A percentile compares a stretch with the other conserved stretches of the same genome.
phyloP scores from a whole-genome alignment of 2,329 filamentous ascomycete species.

The Claviceps fusiformis region DNA sequence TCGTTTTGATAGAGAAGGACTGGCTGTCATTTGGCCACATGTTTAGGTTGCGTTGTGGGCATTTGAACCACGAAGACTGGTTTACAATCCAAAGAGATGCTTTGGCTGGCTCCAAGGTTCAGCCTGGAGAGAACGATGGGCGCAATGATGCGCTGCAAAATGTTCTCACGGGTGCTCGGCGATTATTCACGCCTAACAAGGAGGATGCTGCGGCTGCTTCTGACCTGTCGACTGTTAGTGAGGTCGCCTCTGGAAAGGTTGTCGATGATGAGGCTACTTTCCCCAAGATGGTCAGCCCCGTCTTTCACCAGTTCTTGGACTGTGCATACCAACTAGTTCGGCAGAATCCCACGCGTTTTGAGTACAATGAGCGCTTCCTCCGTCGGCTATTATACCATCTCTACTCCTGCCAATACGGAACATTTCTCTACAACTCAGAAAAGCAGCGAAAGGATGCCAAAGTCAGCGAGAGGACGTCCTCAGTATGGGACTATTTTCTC shows the following conservation, averaged over 20 bases:
- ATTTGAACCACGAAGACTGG: conserved; percentile 84
- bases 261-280: conserved; percentile 55
- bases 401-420: conserved; percentile 93
- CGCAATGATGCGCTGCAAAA: conserved; percentile 70
- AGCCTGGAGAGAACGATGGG: conserved; percentile 47
- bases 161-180: conserved; percentile 73
- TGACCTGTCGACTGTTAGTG: conserved; percentile 42
- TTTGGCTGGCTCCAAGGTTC: conserved; percentile 49
- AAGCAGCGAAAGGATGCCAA: conserved; percentile 65
- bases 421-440: conserved; percentile 90
- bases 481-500: conserved; percentile 94
- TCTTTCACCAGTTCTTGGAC: conserved; percentile 96
- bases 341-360: conserved; percentile 79
- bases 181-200: conserved; percentile 67
- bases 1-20: conserved; percentile 89
- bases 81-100: conserved; percentile 76
- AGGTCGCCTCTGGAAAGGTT: conserved; percentile 25
- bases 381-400: conserved; percentile 82
- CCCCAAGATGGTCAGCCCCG: conserved; percentile 83
- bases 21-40: conserved; percentile 97
- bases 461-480: conserved; percentile 59
- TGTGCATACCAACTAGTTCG: conserved; percentile 80
- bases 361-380: conserved; percentile 92
- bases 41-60: conserved; percentile 86
- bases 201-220: conserved; percentile 28